A percentile compares a stretch with the other conserved stretches of the same genome.
These are phyloP conservation scores for Calocybe cyanea DNA, from an alignment of 768 basidiomycete species.

Conservation along the genomic window DNA sequence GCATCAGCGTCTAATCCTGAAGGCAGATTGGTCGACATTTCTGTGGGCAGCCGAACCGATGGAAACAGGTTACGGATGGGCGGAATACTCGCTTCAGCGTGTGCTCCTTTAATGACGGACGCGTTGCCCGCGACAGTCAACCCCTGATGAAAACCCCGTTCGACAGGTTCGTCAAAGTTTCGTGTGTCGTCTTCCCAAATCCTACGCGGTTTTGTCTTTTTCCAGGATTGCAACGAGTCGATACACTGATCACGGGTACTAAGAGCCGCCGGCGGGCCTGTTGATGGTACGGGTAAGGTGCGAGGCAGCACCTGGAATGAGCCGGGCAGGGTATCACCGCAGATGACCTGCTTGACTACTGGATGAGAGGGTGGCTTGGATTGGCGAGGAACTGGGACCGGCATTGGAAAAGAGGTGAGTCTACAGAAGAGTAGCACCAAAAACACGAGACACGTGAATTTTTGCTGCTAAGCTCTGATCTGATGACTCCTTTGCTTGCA, in stretches of 20 bases:
- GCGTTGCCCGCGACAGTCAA: slow-evolving; percentile 77
- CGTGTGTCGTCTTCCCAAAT: slow-evolving; percentile 57
- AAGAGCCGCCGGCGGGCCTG: slow-evolving; percentile 61
- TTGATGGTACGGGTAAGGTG: slow-evolving; percentile 57
- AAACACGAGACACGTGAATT: slow-evolving; percentile 38
- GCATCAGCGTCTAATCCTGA: slow-evolving; percentile 27
- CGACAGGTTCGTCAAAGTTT: slow-evolving; percentile 23
- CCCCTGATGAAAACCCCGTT: slow-evolving; percentile 68
- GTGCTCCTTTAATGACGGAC: slow-evolving; percentile 79
- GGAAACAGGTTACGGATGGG: slow-evolving; percentile 45
- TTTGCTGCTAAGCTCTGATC: slow-evolving; percentile 40
- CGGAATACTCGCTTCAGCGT: slow-evolving; percentile 83
- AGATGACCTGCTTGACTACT: slow-evolving; percentile 55
- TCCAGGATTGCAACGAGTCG: slow-evolving; percentile 66
- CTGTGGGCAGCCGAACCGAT: slow-evolving; percentile 15
- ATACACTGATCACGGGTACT: slow-evolving; percentile 72
- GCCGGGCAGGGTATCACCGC: slow-evolving; percentile 40
- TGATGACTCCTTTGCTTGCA: slow-evolving; percentile 36
- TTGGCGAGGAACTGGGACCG: slow-evolving; percentile 75
- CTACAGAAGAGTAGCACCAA: slow-evolving; percentile 40
- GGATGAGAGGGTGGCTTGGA: slow-evolving; percentile 58
- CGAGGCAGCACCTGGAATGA: slow-evolving; percentile 52
- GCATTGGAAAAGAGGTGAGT: slow-evolving; percentile 61
- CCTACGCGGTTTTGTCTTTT: slow-evolving; percentile 61
- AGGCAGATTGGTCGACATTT: slow-evolving; percentile 8